These are phyloP conservation scores for Tilletia walkeri DNA, from an alignment of 1,284 basidiomycete genomes.

Conservation along the genomic window DNA sequence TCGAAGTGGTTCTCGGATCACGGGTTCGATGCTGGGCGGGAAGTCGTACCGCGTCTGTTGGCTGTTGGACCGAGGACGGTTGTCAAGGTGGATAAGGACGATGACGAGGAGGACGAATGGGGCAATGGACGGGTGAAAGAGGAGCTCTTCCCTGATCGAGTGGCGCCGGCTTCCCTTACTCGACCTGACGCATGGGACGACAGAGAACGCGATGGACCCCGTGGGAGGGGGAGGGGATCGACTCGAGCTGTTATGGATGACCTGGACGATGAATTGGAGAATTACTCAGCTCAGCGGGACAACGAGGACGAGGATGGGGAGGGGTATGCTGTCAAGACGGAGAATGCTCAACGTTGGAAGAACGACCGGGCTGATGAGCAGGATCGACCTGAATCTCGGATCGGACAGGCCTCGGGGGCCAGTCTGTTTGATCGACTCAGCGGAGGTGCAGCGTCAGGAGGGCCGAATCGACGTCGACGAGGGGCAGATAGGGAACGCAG, in stretches of 20 bases:
- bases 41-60: slow-evolving; percentile 49
- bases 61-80: slow-evolving; percentile 33
- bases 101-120: slow-evolving; percentile 1
- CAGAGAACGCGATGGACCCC: slow-evolving; percentile 20
- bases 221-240: neutral
- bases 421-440: neutral
- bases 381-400: neutral
- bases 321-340: neutral
- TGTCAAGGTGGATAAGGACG: neutral
- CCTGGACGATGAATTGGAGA: slow-evolving; percentile 34
- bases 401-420: neutral
- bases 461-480: neutral
- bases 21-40: slow-evolving; percentile 47
- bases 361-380: slow-evolving; percentile 5
- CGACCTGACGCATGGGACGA: slow-evolving; percentile 3
- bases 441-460: neutral
- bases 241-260: slow-evolving; percentile 26
- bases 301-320: neutral
- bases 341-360: neutral
- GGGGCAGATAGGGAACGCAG: neutral
- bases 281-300: neutral
- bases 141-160: slow-evolving; percentile 33
- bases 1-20: slow-evolving; percentile 52
- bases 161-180: neutral
- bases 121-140: slow-evolving; percentile 20